These are phyloP conservation scores for Neoconidiobolus thromboides DNA, from an alignment of 371 early-diverging fungal genomes.

Conservation along the genomic window DNA sequence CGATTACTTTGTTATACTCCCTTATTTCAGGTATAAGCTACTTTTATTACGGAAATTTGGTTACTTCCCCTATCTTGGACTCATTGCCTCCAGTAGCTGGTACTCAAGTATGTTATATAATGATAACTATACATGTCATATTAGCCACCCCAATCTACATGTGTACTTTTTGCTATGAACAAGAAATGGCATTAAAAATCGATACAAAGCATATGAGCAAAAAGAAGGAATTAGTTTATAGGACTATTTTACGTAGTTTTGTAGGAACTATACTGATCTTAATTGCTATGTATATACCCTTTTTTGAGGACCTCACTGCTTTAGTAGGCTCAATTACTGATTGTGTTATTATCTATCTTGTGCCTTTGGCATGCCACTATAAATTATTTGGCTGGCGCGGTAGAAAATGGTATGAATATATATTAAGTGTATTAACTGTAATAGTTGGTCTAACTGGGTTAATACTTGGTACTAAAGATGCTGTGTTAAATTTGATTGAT, in stretches of 20 bases:
- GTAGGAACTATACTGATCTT: constrained; percentile 23
- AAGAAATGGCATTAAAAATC: not conserved
- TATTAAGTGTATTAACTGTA: not conserved
- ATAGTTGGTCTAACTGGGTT: not conserved
- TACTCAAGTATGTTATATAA: constrained; percentile 37
- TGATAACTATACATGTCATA: constrained; percentile 65
- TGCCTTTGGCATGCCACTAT: constrained; percentile 59
- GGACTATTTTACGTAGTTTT: constrained; percentile 32
- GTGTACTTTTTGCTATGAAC: constrained; percentile 31
- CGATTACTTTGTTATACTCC: constrained; percentile 55
- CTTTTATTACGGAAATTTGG: constrained; percentile 48
- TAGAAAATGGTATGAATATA: not conserved
- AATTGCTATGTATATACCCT: constrained; percentile 49
- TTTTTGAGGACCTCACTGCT: constrained; percentile 61
- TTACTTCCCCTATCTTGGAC: constrained; percentile 48
- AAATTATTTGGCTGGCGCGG: constrained; percentile 38
- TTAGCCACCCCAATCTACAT: constrained; percentile 63
- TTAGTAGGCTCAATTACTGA: constrained; percentile 62
- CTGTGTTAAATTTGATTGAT: not conserved
- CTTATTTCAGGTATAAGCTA: constrained; percentile 58
- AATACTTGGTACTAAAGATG: not conserved
- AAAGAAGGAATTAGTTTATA: constrained; percentile 24
- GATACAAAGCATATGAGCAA: not conserved
- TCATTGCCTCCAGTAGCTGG: constrained; percentile 43
- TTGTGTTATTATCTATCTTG: constrained; percentile 55